These are phyloP conservation scores for Ophiosphaerella korrae DNA, from an alignment of 2,329 filamentous ascomycete genomes.

Conservation along the genomic window DNA sequence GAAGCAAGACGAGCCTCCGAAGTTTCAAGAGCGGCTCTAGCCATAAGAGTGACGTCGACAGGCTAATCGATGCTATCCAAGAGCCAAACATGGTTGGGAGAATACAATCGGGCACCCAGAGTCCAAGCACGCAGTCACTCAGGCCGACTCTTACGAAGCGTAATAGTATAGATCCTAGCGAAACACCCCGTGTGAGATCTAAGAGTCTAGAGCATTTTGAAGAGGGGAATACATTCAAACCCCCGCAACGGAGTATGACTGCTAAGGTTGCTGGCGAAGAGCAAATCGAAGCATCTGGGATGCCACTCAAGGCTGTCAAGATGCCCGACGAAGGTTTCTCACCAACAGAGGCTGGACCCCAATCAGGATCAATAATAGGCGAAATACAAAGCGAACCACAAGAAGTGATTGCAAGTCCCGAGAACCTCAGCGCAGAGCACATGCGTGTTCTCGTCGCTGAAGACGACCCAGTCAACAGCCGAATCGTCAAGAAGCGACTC, in stretches of 20 bases:
- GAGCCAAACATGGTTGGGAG: slow-evolving; percentile 54
- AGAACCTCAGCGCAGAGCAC: slow-evolving; percentile 44
- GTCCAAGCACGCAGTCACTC: slow-evolving; percentile 28
- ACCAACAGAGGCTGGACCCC: slow-evolving; percentile 10
- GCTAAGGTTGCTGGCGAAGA: slow-evolving; percentile 51
- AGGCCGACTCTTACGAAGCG: slow-evolving; percentile 34
- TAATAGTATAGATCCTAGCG: slow-evolving; percentile 25
- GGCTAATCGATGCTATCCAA: slow-evolving; percentile 74
- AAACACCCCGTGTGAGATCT: slow-evolving; percentile 22
- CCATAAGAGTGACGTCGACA: slow-evolving; percentile 67
- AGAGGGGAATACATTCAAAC: slow-evolving; percentile 18
- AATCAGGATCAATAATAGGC: slow-evolving; percentile 32
- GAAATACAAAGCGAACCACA: slow-evolving; percentile 31
- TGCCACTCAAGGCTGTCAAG: slow-evolving; percentile 52
- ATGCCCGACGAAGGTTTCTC: slow-evolving; percentile 51
- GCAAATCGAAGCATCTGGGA: slow-evolving; percentile 47
- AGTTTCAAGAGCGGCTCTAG: slow-evolving; percentile 57
- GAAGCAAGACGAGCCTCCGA: slow-evolving; percentile 56
- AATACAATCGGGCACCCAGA: slow-evolving; percentile 18
- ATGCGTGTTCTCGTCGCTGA: slow-evolving; percentile 79
- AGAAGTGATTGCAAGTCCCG: slow-evolving; percentile 11
- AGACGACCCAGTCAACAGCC: slow-evolving; percentile 86
- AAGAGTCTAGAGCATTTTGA: slow-evolving; percentile 32
- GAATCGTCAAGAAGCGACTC: slow-evolving; percentile 77
- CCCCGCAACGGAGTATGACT: slow-evolving; percentile 49